phyloP scores from a whole-genome alignment of 345 rosid species.

The Salix koriyanagi region DNA sequence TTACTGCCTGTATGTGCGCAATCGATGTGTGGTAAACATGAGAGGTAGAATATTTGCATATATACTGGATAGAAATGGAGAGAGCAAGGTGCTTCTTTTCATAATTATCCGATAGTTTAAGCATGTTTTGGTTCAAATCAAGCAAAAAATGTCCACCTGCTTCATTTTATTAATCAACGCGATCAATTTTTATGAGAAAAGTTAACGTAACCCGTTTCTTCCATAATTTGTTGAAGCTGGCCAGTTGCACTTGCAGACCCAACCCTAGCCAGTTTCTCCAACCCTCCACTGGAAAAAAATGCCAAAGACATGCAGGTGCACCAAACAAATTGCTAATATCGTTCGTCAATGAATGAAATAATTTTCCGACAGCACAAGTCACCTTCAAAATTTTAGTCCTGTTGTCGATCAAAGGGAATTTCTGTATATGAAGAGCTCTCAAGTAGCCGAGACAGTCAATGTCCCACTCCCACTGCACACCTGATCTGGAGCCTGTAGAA shows the following conservation, averaged over 20 bases:
- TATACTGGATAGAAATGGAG: neutral
- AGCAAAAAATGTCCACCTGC: neutral
- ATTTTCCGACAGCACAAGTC: neutral
- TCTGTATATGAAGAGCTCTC: no score
- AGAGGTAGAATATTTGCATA: neutral
- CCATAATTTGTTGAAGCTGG: neutral
- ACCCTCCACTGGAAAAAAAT: neutral
- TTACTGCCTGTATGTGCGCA: neutral
- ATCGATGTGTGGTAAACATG: neutral
- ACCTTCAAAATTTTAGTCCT: neutral
- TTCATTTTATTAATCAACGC: neutral
- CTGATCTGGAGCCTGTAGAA: constrained; percentile 28
- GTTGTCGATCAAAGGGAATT: neutral
- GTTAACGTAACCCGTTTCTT: neutral
- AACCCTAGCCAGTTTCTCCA: neutral
- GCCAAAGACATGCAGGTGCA: neutral
- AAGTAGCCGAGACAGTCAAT: constrained; percentile 14
- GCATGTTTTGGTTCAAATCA: neutral
- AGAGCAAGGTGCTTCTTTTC: neutral
- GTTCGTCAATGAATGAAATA: neutral
- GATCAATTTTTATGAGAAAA: neutral
- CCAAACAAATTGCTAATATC: neutral
- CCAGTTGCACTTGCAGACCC: neutral
- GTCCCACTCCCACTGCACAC: constrained; percentile 37
- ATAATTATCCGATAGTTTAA: neutral